phyloP scores from a whole-genome alignment of 352 stramenopile species.

The Saprolegnia parasitica region DNA sequence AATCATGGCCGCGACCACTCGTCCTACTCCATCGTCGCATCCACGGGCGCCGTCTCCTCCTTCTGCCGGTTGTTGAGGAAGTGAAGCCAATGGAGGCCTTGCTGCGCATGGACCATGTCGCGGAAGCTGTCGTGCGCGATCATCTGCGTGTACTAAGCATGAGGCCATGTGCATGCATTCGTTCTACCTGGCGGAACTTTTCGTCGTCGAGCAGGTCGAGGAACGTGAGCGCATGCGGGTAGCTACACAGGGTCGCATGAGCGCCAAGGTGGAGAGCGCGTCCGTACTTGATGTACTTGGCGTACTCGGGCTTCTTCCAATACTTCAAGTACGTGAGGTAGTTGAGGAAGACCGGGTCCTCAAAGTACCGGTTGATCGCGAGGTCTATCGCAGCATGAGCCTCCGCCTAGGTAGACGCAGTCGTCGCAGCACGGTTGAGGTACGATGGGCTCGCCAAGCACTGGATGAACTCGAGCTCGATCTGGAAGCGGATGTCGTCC shows the following conservation, averaged over 20 bases:
- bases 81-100: slow-evolving; percentile 88
- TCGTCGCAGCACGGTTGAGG: slow-evolving; percentile 76
- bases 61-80: slow-evolving; percentile 78
- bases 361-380: slow-evolving; percentile 88
- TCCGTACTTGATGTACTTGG: slow-evolving; percentile 84
- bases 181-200: slow-evolving; percentile 61
- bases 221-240: slow-evolving; percentile 83
- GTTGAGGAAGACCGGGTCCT: slow-evolving; percentile 85
- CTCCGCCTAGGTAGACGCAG: neutral
- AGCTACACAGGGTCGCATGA: slow-evolving; percentile 34
- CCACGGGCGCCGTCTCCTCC: neutral
- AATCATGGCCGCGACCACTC: too few species aligned
- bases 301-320: slow-evolving; percentile 89
- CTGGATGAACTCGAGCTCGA: slow-evolving; percentile 92
- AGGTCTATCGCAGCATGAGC: slow-evolving; percentile 44
- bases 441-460: slow-evolving; percentile 85
- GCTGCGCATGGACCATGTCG: slow-evolving; percentile 80
- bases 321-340: slow-evolving; percentile 91
- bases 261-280: neutral
- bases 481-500: slow-evolving; percentile 89
- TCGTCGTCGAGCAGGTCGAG: slow-evolving; percentile 86
- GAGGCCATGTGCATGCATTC: neutral
- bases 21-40: neutral
- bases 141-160: slow-evolving; percentile 42
- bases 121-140: slow-evolving; percentile 83